Conservation (phyloP, 371 early-diverging fungal species). For the Mortierella sp. region DNA sequence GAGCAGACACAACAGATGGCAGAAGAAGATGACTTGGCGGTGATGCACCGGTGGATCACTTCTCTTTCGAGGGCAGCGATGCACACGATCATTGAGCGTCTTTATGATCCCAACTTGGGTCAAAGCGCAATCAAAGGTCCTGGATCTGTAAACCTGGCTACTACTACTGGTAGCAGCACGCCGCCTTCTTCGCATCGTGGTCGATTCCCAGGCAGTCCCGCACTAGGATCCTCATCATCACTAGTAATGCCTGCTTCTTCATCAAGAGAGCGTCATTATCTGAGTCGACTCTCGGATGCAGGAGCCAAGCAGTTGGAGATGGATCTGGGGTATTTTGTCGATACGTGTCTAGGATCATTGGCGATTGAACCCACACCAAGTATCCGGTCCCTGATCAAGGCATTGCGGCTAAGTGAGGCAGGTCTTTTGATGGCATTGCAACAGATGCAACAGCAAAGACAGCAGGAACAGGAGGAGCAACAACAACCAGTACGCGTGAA, state of each 20-base stretch:
- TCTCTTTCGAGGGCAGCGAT: conserved; percentile 70
- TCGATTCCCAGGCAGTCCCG: conserved; percentile 10
- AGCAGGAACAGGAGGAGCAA: conserved; percentile 7
- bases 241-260: background rate
- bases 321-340: conserved; percentile 45
- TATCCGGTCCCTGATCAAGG: conserved; percentile 35
- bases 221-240: conserved; percentile 1
- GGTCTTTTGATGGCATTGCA: conserved; percentile 39
- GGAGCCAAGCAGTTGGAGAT: conserved; percentile 42
- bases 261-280: conserved; percentile 22
- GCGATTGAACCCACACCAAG: conserved; percentile 47
- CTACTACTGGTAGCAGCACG: conserved; percentile 4
- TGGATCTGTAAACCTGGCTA: background rate
- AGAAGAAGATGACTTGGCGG: conserved; percentile 54
- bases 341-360: conserved; percentile 18
- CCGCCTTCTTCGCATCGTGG: conserved; percentile 4
- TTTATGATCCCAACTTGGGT: conserved; percentile 36
- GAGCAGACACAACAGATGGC: conserved; percentile 5
- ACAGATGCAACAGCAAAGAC: conserved; percentile 29
- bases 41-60: conserved; percentile 77
- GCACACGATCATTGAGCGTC: conserved; percentile 55
- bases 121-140: no score
- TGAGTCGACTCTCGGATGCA: conserved; percentile 41
- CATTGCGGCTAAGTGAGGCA: conserved; percentile 34
- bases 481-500: background rate